These are phyloP conservation scores for Papiliotrema fonsecae DNA, from an alignment of 1,284 basidiomycete genomes.

Conservation along the genomic window DNA sequence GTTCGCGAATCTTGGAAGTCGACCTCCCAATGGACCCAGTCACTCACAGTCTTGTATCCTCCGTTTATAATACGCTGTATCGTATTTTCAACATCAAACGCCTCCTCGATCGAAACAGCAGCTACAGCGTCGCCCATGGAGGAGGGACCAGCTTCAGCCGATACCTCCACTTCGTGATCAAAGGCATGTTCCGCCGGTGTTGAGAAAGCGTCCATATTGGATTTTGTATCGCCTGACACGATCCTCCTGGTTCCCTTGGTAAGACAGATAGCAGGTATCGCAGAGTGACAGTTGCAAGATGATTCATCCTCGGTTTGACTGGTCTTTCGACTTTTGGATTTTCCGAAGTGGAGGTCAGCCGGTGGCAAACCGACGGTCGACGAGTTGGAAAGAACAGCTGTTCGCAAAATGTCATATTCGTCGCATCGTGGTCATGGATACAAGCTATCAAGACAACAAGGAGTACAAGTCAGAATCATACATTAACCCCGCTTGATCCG, in stretches of 20 bases:
- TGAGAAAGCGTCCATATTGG: constrained; percentile 40
- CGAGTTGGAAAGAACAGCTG: too few relatives aligned
- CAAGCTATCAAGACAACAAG: too few relatives aligned
- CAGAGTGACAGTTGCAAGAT: not conserved
- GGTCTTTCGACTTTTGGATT: constrained; percentile 2
- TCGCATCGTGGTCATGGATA: too few relatives aligned
- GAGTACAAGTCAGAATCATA: too few relatives aligned
- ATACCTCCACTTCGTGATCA: constrained; percentile 27
- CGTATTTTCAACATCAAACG: constrained; percentile 48
- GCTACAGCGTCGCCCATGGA: constrained; percentile 32
- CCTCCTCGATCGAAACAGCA: constrained; percentile 34
- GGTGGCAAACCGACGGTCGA: not conserved
- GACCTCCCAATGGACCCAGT: not conserved
- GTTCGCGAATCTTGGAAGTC: not conserved
- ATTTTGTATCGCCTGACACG: too few relatives aligned
- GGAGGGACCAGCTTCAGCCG: constrained; percentile 23
- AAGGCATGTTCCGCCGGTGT: constrained; percentile 45
- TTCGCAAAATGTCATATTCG: too few relatives aligned
- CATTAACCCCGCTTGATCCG: not conserved
- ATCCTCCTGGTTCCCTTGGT: constrained; percentile 24
- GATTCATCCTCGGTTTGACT: not conserved
- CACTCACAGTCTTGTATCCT: constrained; percentile 46
- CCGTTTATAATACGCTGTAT: constrained; percentile 42
- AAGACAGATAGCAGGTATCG: not conserved
- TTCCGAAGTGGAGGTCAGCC: not conserved